Conservation (phyloP, 176 grass and related monocot species). For the Canna indica region DNA sequence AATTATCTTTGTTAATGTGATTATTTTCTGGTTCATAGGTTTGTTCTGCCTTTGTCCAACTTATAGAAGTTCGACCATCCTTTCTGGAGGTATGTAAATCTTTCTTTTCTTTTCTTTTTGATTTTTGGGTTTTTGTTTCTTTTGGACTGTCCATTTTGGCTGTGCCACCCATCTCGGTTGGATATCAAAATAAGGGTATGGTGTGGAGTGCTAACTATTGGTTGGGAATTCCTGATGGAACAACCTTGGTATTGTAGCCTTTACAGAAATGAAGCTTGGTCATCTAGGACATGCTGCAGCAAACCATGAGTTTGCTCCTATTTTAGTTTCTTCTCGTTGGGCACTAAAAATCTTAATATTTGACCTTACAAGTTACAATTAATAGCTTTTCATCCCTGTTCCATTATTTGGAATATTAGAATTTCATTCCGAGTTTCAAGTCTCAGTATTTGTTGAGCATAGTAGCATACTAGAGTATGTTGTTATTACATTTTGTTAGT, state of each 20-base stretch:
- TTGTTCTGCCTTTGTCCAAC: slow-evolving; percentile 90
- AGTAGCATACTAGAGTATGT: background rate
- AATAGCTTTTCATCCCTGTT: too few relatives aligned
- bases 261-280: background rate
- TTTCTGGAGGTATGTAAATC: slow-evolving; percentile 66
- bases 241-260: background rate
- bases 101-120: background rate
- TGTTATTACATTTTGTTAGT: background rate
- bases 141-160: background rate
- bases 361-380: background rate
- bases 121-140: slow-evolving; percentile 13
- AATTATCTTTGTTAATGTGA: background rate
- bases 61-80: slow-evolving; percentile 81
- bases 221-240: background rate
- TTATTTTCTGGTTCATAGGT: slow-evolving; percentile 43
- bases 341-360: background rate
- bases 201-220: background rate
- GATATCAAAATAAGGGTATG: background rate
- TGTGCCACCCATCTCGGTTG: slow-evolving; percentile 1
- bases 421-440: background rate
- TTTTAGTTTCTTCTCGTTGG: background rate
- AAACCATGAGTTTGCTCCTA: background rate
- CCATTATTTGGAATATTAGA: too few relatives aligned
- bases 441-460: background rate
- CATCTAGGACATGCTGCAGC: background rate